These are phyloP conservation scores for Boletus coccyginus DNA, from an alignment of 768 basidiomycete genomes.

Conservation along the genomic window DNA sequence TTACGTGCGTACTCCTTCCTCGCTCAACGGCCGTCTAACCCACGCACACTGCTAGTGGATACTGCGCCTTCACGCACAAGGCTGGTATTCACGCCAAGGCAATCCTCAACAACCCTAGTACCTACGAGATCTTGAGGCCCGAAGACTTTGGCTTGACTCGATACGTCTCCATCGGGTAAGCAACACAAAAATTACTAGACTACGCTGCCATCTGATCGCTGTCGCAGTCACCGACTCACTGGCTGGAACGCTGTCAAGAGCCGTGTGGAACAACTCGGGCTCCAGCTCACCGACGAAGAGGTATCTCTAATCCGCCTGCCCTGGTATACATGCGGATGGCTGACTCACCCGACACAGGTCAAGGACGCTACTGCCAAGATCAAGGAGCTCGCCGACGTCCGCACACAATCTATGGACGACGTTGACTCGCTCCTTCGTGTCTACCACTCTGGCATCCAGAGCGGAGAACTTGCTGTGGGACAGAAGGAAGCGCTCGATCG, in stretches of 20 bases:
- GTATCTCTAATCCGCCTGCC: constrained; percentile 30
- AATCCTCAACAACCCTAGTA: constrained; percentile 98
- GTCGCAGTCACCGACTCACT: constrained; percentile 79
- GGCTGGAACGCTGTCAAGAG: constrained; percentile 99
- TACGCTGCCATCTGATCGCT: constrained; percentile 3
- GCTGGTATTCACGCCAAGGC: constrained; percentile 99
- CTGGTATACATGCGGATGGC: neutral
- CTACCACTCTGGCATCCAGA: constrained; percentile 91
- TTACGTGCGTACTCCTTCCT: constrained; percentile 55
- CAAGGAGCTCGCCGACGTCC: constrained; percentile 98
- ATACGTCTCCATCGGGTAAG: constrained; percentile 94
- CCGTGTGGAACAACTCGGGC: constrained; percentile 94
- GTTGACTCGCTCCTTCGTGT: constrained; percentile 95
- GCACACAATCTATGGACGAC: constrained; percentile 98
- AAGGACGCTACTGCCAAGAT: constrained; percentile 99
- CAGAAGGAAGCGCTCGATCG: constrained; percentile 89
- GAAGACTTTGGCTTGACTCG: constrained; percentile 98
- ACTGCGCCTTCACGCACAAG: constrained; percentile 99
- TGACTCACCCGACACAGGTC: constrained; percentile 46
- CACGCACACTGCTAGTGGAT: constrained; percentile 60
- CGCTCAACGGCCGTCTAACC: neutral
- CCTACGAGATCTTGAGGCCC: constrained; percentile 98
- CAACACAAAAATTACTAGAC: neutral
- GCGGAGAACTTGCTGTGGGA: constrained; percentile 90
- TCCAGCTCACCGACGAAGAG: constrained; percentile 88